Evolutionary conservation across 1,139 yeast species (phyloP).

Genomic region (Pneumocystis oryctolagi): DNA sequence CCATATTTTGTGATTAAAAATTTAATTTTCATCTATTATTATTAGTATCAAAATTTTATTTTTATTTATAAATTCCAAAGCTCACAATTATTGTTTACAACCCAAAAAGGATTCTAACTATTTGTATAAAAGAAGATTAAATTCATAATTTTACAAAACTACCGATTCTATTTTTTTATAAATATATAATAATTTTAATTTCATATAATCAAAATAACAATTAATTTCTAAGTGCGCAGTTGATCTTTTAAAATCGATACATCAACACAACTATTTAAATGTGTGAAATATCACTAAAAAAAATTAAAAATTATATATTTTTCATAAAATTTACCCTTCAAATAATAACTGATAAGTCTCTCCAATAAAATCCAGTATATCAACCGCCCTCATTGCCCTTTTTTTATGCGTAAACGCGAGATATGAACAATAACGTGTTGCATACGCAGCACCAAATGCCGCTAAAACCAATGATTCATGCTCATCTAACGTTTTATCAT

Average conservation of each 20-base stretch:
- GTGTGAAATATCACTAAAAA: background rate
- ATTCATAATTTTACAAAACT: background rate
- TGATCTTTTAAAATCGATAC: background rate
- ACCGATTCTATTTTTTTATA: background rate
- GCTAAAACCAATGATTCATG: conserved; percentile 36
- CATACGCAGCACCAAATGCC: conserved; percentile 55
- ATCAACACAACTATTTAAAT: background rate
- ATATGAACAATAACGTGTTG: conserved; percentile 52
- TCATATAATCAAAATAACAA: background rate
- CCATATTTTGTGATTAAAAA: background rate
- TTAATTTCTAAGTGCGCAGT: background rate
- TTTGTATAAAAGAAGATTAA: background rate
- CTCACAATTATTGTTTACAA: too few species aligned
- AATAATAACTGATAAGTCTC: conserved; percentile 44
- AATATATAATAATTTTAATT: background rate
- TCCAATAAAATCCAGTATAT: conserved; percentile 56
- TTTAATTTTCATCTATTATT: background rate
- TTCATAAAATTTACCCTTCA: conserved; percentile 18
- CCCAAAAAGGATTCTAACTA: background rate
- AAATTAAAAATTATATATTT: background rate
- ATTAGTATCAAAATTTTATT: too few species aligned
- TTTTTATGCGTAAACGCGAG: conserved; percentile 53
- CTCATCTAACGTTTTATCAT: conserved; percentile 28
- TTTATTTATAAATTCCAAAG: too few species aligned
- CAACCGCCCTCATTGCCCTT: conserved; percentile 74